These are phyloP conservation scores for Elasticomyces elasticus DNA, from an alignment of 495 filamentous ascomycete genomes.

Conservation along the genomic window DNA sequence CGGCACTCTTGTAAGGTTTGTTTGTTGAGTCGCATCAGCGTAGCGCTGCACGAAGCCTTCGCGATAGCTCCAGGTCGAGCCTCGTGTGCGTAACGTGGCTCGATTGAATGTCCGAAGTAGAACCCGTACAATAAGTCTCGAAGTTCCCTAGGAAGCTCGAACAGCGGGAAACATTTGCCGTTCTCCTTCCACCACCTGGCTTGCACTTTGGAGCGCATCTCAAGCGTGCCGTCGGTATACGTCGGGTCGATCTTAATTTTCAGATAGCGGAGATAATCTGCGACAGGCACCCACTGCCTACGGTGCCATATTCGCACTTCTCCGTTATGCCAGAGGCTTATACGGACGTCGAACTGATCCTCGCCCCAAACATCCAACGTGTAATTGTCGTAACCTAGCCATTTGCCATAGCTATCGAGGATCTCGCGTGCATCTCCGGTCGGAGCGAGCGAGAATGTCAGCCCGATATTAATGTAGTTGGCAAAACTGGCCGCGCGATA, in stretches of 20 bases:
- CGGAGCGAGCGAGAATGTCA: background rate
- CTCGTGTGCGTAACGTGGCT: constrained; percentile 11
- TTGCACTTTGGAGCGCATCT: background rate
- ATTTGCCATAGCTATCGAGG: background rate
- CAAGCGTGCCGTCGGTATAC: background rate
- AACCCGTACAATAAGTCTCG: constrained; percentile 17
- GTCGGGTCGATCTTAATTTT: background rate
- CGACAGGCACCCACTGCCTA: background rate
- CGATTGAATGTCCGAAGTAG: constrained; percentile 6
- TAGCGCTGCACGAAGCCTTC: background rate
- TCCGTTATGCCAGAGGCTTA: background rate
- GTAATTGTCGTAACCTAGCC: constrained; percentile 2
- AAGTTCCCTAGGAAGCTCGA: constrained; percentile 16
- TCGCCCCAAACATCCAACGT: background rate
- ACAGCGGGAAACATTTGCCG: constrained; percentile 11
- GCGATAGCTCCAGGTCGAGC: background rate
- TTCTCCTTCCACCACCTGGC: constrained; percentile 16
- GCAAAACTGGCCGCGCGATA: background rate
- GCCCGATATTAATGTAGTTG: background rate
- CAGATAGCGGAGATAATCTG: background rate
- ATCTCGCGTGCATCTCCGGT: background rate
- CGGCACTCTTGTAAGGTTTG: constrained; percentile 5
- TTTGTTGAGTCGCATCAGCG: background rate
- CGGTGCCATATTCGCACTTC: background rate
- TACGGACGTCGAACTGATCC: background rate